These are phyloP conservation scores for Suillus clintonianus DNA, from an alignment of 768 basidiomycete genomes.

Conservation along the genomic window DNA sequence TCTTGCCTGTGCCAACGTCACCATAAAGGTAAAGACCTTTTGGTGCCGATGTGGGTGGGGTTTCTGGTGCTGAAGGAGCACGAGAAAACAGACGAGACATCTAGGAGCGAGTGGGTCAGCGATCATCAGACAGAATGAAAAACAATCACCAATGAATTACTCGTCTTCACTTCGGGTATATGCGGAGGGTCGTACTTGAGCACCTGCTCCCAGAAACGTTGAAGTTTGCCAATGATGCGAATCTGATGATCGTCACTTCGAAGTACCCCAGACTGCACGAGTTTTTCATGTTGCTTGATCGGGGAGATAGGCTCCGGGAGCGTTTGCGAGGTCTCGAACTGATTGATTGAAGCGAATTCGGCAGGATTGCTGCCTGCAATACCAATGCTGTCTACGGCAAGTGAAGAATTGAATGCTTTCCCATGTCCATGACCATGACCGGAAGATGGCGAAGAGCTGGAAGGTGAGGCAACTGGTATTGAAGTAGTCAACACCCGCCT, in stretches of 20 bases:
- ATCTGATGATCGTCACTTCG: constrained; percentile 83
- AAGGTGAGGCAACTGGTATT: constrained; percentile 1
- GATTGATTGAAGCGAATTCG: background rate
- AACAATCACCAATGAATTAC: constrained; percentile 34
- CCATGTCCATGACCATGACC: background rate
- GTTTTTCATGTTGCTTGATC: constrained; percentile 44
- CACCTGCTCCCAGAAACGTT: constrained; percentile 76
- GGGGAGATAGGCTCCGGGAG: constrained; percentile 15
- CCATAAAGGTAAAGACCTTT: constrained; percentile 95
- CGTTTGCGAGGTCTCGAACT: background rate
- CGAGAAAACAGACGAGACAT: constrained; percentile 33
- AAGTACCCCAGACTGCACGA: constrained; percentile 55
- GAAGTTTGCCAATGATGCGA: constrained; percentile 78
- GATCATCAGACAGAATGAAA: constrained; percentile 32
- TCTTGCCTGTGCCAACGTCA: constrained; percentile 96
- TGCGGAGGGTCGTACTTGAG: constrained; percentile 68
- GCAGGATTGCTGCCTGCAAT: background rate
- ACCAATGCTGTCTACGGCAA: background rate
- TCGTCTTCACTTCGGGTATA: constrained; percentile 44
- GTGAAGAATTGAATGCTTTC: constrained; percentile 3
- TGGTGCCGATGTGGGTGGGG: constrained; percentile 58
- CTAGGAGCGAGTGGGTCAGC: constrained; percentile 11
- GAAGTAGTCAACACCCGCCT: constrained; percentile 1
- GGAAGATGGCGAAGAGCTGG: background rate
- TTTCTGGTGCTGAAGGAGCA: constrained; percentile 15